Evolutionary conservation across 306 rosid genomes (phyloP), one percentile per base, ranked within the genome.

Genomic region (Macrotyloma uniflorum): DNA sequence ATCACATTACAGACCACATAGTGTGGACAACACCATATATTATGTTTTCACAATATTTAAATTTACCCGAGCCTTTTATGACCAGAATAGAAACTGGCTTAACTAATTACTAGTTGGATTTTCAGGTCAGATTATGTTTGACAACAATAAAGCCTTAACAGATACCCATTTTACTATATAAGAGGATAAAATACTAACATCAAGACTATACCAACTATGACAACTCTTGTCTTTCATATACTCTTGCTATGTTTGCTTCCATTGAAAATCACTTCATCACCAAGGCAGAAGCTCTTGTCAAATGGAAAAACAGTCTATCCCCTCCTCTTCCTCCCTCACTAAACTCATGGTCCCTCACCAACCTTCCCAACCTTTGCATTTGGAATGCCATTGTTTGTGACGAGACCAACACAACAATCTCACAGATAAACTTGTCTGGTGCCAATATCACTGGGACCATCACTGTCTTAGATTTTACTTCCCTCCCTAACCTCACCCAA

Each of bases 381-480:
- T 90, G 96, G 96, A 61, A 80, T 12, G 80, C 84, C 42, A 59
- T 90, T 70, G 75, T 30, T 73, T 92, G 96, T 72, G 80, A 88
- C 76, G 22, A 42, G 24, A 67, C 83, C 2, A 72, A 68, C 71
- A 63, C 78, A 83, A 80, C 76, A 6, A 72, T 88, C 57, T 76
- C 75, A 33, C 5, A 70, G 6, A 83, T 90, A 84, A 26, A 88
- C 67, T 82, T 90, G 23, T 71, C 90, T 53, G 28, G 32, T 32
- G 23, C 53, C 58, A 35, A 84, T 24, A 62, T 90, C 66, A 73
- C 8, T 0, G 93, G 88, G 5, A 83, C 83, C 6, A 72, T 92
- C 8, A 26, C 35, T n/a, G 51, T 1, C 13, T 79, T 92, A 71
- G 67, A 79, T 32, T 87, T 92, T 77, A 11, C 63, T 72, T 82